Percentiles rank a stretch among this genome's conserved stretches.
Conservation (phyloP, 73 alveolate genomes). For the Diophrys sp. region DNA sequence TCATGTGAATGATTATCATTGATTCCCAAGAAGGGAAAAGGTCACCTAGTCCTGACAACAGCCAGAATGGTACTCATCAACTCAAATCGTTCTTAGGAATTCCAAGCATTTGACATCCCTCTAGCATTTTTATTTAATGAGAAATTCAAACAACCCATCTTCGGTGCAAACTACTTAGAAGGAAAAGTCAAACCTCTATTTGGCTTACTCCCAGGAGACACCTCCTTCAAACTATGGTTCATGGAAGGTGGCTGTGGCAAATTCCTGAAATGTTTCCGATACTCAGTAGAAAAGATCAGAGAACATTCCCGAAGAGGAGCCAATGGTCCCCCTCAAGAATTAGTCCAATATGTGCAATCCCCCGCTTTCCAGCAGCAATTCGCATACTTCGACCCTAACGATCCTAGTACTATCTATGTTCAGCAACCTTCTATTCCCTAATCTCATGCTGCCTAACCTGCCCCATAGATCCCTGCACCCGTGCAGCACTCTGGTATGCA, state of each 20-base stretch:
- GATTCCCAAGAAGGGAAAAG: slow-evolving; percentile 93
- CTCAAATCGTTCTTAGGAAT: slow-evolving; percentile 39
- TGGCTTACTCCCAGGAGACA: slow-evolving; percentile 84
- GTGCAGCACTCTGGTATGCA: no score
- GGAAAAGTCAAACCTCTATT: slow-evolving; percentile 90
- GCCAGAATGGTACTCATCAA: slow-evolving; percentile 90
- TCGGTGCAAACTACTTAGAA: slow-evolving; percentile 94
- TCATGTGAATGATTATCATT: no score
- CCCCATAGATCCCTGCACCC: no score
- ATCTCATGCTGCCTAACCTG: no score
- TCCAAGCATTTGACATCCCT: slow-evolving; percentile 95
- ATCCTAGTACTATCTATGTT: slow-evolving; percentile 92
- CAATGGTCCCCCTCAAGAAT: slow-evolving; percentile 5
- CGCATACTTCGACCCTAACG: slow-evolving; percentile 98
- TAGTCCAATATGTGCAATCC: slow-evolving; percentile 20
- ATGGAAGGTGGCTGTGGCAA: slow-evolving; percentile 97
- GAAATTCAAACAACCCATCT: slow-evolving; percentile 95
- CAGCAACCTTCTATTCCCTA: slow-evolving; percentile 81
- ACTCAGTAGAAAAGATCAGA: slow-evolving; percentile 56
- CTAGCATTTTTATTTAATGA: slow-evolving; percentile 84
- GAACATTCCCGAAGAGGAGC: slow-evolving; percentile 61
- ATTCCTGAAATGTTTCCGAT: slow-evolving; percentile 64
- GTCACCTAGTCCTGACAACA: slow-evolving; percentile 88
- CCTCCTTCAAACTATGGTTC: slow-evolving; percentile 91
- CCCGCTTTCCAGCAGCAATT: slow-evolving; percentile 33